Evolutionary conservation across 1,284 basidiomycete genomes (phyloP).

Genomic region (Pseudozyma tsukubaensis): DNA sequence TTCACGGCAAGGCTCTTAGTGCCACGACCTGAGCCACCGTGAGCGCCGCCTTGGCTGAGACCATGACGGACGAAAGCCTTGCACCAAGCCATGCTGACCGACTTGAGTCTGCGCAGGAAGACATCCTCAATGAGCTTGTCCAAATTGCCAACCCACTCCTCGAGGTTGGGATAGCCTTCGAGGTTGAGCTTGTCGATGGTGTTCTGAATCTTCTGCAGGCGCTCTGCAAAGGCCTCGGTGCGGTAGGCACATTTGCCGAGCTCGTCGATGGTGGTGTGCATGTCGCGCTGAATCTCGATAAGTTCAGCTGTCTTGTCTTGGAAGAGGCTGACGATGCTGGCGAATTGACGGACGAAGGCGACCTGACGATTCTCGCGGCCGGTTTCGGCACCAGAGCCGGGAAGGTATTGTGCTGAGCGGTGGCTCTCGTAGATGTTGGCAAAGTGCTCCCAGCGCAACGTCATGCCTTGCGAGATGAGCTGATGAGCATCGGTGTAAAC

Average conservation of each 20-base stretch:
- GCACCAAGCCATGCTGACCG: constrained; percentile 89
- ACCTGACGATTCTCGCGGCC: constrained; percentile 82
- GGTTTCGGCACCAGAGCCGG: constrained; percentile 49
- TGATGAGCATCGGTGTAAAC: constrained; percentile 58
- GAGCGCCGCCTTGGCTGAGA: constrained; percentile 14
- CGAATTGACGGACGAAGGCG: constrained; percentile 93
- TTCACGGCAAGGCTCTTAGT: constrained; percentile 16
- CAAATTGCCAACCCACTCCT: constrained; percentile 90
- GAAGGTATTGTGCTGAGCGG: constrained; percentile 73
- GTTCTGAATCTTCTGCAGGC: constrained; percentile 84
- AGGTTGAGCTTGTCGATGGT: constrained; percentile 93
- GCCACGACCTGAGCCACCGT: constrained; percentile 13
- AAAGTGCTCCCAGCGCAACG: constrained; percentile 95
- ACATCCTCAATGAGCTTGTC: constrained; percentile 87
- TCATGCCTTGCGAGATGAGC: constrained; percentile 73
- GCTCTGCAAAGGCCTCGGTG: constrained; percentile 80
- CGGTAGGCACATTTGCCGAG: constrained; percentile 87
- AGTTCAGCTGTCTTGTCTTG: constrained; percentile 94
- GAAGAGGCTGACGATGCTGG: constrained; percentile 80
- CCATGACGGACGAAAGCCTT: constrained; percentile 75
- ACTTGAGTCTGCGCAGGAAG: constrained; percentile 80
- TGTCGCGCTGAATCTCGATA: constrained; percentile 89
- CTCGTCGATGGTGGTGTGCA: constrained; percentile 78
- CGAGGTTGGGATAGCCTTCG: constrained; percentile 97
- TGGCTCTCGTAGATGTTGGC: constrained; percentile 68